These are phyloP conservation scores for Diaporthe sp. DNA, from an alignment of 2,329 filamentous ascomycete genomes.

Conservation along the genomic window DNA sequence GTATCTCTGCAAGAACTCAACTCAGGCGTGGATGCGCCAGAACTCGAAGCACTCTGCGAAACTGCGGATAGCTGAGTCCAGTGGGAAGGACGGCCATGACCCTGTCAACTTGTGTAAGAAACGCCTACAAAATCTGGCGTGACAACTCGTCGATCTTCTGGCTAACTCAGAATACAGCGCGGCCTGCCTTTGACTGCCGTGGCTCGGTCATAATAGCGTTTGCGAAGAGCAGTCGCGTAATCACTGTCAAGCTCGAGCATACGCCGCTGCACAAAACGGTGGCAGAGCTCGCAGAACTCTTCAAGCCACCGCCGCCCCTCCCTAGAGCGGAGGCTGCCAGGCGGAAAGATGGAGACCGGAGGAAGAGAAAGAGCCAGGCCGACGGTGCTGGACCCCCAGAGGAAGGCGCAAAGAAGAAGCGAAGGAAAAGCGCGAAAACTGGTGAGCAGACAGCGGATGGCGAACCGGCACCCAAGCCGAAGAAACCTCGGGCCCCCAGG, in stretches of 20 bases:
- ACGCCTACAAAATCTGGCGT: background rate
- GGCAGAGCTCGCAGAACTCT: conserved; percentile 60
- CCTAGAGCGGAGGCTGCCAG: conserved; percentile 46
- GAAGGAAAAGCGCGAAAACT: conserved; percentile 45
- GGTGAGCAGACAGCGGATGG: conserved; percentile 34
- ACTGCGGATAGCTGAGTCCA: conserved; percentile 63
- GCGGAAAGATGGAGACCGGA: conserved; percentile 47
- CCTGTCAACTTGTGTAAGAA: conserved; percentile 59
- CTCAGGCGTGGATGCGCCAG: conserved; percentile 64
- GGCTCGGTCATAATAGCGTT: conserved; percentile 66
- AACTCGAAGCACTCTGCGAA: conserved; percentile 57
- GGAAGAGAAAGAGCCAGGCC: conserved; percentile 43
- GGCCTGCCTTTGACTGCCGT: conserved; percentile 72
- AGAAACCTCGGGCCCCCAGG: conserved; percentile 40
- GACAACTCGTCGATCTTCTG: background rate
- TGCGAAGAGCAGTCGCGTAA: conserved; percentile 59
- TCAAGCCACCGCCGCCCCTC: conserved; percentile 59
- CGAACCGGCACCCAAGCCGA: conserved; percentile 42
- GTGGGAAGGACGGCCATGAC: conserved; percentile 60
- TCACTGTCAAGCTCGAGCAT: conserved; percentile 69
- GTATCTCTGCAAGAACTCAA: conserved; percentile 67
- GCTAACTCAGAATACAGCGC: conserved; percentile 52
- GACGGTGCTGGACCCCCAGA: conserved; percentile 38
- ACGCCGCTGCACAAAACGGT: conserved; percentile 70
- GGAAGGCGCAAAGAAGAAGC: conserved; percentile 45